Evolutionary conservation across 208 protist species (phyloP).

Genomic region (Endotrypanum monterogeii): DNA sequence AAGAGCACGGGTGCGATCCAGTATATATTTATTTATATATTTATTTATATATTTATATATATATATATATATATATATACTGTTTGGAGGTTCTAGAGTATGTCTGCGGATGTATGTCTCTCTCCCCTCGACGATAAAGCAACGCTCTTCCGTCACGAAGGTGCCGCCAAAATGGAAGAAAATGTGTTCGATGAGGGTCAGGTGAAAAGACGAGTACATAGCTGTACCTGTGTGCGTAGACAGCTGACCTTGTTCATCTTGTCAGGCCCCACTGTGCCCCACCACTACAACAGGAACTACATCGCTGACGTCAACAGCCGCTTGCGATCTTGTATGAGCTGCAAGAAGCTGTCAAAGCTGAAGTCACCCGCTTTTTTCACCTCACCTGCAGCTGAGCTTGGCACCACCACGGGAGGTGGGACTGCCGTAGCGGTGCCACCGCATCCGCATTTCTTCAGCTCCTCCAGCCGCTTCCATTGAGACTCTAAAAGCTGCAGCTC

Average conservation of each 20-base stretch:
- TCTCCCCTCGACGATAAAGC: too few species aligned
- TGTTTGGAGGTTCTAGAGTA: too few species aligned
- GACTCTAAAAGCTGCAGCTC: constrained; percentile 70
- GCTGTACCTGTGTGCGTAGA: neutral
- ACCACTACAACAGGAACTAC: neutral
- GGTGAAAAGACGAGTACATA: neutral
- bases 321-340: constrained; percentile 32
- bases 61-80: too few species aligned
- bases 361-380: neutral
- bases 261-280: neutral
- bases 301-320: constrained; percentile 10
- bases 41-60: too few species aligned
- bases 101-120: too few species aligned
- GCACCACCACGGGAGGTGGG: neutral
- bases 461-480: constrained; percentile 76
- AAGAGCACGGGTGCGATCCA: too few species aligned
- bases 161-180: neutral
- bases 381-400: neutral
- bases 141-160: neutral
- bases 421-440: neutral
- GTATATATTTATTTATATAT: too few species aligned
- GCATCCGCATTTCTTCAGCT: constrained; percentile 39
- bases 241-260: neutral
- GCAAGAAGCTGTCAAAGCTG: constrained; percentile 19
- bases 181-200: neutral